Base-by-base conservation (phyloP, 768 basidiomycete genomes). In the Rhodotorula graminis region DNA sequence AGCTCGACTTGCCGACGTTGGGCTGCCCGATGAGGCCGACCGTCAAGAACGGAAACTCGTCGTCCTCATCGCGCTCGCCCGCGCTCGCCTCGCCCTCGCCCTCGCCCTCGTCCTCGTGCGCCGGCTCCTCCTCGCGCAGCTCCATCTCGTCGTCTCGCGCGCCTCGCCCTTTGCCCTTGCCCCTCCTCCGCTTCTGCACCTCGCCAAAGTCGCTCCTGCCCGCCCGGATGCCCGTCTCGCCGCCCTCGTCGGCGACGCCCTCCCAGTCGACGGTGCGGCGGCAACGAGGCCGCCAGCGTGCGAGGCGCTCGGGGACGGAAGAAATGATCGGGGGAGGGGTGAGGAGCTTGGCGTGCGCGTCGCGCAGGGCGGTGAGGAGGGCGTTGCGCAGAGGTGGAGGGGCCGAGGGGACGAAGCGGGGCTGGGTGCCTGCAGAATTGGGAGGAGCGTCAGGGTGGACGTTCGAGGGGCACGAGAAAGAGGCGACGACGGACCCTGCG, bases 1-100 rank as follows among this genome's bases (percentile, higher is more conserved):
- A 82, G 0, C 91, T 92, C 2, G 91, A 93, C 80, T 98, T 98
- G 18, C 95, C 95, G 53, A 95, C 93, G 80, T 97, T 98, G 23
- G 94, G 94, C 66, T 76, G 58, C 50, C 80, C 80, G 49, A 80
- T 79, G 25, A 79, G 44, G 0, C 80, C 80, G 18, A 80, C 73
- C 5, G 76, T 79, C 31, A 80, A 52, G 64, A 65, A 84, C 76
- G 72, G 71, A 27, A 23, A n/a, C 50, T 50, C 66, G 10, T 60
- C 66, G 7, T 59, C 50, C 2, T 64, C 64, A 27, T 18, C 44
- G 44, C 44, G 44, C 44, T 46, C 14, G 12, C 8, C 44, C 44
- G 8, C 18, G 11, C 42, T 46, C 56, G 46, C 50, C 7, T 11
- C 10, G 12, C 42, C 16, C 25, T 12, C 10, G 29, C 40, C n/a